Base-by-base conservation (phyloP, 1,139 yeast species). In the Zygoascus hellenicus region DNA sequence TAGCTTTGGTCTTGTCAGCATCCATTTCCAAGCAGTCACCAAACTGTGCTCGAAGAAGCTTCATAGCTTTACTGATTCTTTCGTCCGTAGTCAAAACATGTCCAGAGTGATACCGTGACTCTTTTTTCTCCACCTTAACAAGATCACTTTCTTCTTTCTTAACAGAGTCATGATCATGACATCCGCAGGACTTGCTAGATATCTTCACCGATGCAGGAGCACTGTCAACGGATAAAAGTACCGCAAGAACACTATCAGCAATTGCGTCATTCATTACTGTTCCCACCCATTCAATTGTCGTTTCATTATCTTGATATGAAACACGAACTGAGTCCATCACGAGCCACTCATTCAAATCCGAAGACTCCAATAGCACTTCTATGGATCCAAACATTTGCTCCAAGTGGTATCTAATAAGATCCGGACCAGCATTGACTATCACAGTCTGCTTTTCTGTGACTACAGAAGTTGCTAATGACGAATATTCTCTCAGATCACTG, bases 381-480 rank as follows among this genome's bases (percentile, higher is more conserved):
- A 89, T 77, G 58, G 76, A 79, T 1, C 97, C 97, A 74, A 92
- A 92, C 98, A 94, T 92, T 62, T 90, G 97, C 52, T 85, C 81
- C 52, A 92, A 75, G 63, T 92, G 97, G 88, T 95, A 92, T 54
- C 78, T 76, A 51, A 94, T 78, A 51, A 92, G 72, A 41, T 86
- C 84, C 29, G 86, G 77, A 43, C 85, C 87, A 4, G 97, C 95
- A 62, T 83, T 81, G 43, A 94, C 86, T 47, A 78, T 76, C 30
- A 92, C 69, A 13, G 81, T 75, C 62, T 90, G 96, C 54, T 85
- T 77, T 54, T 95, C 95, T 58, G 82, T 82, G 26, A 92, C 81
- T 10, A 85, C 77, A 1, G 96, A 86, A 0, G 97, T 86, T 0
- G 95, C 82, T 49, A 92, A 72, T 47, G 88, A 94, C 0, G 96